A percentile compares a stretch with the other conserved stretches of the same genome.
Conservation (phyloP, 371 early-diverging fungal species). For the Chytridium lagenaria region DNA sequence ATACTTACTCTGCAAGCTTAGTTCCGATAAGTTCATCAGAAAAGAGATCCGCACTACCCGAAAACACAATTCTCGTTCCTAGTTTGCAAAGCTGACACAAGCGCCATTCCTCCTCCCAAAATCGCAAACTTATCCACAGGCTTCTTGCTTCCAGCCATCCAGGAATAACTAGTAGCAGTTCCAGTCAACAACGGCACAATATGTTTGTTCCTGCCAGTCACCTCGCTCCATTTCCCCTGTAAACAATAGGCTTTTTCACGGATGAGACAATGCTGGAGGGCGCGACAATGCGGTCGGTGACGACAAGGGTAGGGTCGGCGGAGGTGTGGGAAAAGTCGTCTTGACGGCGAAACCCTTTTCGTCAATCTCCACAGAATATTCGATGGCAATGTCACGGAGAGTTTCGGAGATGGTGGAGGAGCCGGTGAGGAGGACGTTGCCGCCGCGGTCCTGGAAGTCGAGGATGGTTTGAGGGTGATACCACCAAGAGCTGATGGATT, state of each 20-base stretch:
- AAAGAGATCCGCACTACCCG: slow-evolving; percentile 85
- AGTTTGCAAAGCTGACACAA: slow-evolving; percentile 86
- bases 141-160: slow-evolving; percentile 32
- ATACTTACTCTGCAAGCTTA: slow-evolving; percentile 33
- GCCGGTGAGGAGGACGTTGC: slow-evolving; percentile 85
- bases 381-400: slow-evolving; percentile 79
- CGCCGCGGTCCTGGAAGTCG: slow-evolving; percentile 88
- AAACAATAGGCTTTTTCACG: slow-evolving; percentile 64
- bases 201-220: slow-evolving; percentile 63
- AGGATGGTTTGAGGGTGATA: slow-evolving; percentile 57
- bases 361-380: slow-evolving; percentile 88
- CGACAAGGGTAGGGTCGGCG: slow-evolving; percentile 51
- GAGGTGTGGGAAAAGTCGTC: slow-evolving; percentile 70
- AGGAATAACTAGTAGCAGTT: slow-evolving; percentile 64
- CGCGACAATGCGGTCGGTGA: slow-evolving; percentile 37
- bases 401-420: slow-evolving; percentile 67
- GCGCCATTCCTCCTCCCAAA: slow-evolving; percentile 63
- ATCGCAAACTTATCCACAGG: slow-evolving; percentile 39
- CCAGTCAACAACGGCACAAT: slow-evolving; percentile 71
- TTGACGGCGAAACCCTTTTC: slow-evolving; percentile 67
- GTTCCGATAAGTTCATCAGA: slow-evolving; percentile 63
- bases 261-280: slow-evolving; percentile 3
- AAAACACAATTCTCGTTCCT: slow-evolving; percentile 84
- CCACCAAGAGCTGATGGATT: slow-evolving; percentile 38
- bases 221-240: slow-evolving; percentile 77